Evolutionary conservation across 169 alveolate species (phyloP).

Genomic region (Hepatocystis sp.): DNA sequence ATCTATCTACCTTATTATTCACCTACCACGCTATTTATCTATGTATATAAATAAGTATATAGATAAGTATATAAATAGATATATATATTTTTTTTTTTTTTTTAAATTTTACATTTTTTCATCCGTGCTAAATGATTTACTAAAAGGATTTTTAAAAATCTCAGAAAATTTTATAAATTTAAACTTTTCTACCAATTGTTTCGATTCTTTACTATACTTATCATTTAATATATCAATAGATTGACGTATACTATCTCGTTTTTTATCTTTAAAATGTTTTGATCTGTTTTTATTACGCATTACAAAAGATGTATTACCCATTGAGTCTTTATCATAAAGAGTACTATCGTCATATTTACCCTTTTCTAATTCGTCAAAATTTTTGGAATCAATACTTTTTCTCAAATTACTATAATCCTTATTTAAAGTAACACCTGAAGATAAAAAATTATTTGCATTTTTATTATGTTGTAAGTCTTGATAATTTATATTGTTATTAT

Average conservation of each 20-base stretch:
- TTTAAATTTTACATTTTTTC: conserved; percentile 58
- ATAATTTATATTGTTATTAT: no score
- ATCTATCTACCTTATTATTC: no score
- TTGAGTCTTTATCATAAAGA: background rate
- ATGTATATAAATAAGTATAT: no score
- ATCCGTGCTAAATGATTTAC: conserved; percentile 36
- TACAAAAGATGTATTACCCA: no score
- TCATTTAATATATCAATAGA: conserved; percentile 34
- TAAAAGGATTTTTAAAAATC: conserved; percentile 63
- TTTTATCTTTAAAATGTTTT: background rate
- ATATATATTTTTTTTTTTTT: background rate
- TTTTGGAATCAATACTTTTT: conserved; percentile 1
- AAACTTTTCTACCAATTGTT: conserved; percentile 30
- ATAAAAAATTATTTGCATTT: background rate
- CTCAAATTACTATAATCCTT: background rate
- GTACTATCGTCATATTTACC: conserved; percentile 5
- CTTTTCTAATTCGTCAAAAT: conserved; percentile 11
- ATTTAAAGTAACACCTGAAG: conserved; percentile 1
- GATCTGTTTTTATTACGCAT: background rate
- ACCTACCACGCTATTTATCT: no score
- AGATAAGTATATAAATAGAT: no score
- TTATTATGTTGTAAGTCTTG: no score
- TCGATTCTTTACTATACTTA: conserved; percentile 50
- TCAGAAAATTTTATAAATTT: conserved; percentile 32
- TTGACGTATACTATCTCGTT: conserved; percentile 19